A percentile compares a stretch with the other conserved stretches of the same genome.
Conservation (phyloP, 352 stramenopile species). For the Achlya hypogyna region DNA sequence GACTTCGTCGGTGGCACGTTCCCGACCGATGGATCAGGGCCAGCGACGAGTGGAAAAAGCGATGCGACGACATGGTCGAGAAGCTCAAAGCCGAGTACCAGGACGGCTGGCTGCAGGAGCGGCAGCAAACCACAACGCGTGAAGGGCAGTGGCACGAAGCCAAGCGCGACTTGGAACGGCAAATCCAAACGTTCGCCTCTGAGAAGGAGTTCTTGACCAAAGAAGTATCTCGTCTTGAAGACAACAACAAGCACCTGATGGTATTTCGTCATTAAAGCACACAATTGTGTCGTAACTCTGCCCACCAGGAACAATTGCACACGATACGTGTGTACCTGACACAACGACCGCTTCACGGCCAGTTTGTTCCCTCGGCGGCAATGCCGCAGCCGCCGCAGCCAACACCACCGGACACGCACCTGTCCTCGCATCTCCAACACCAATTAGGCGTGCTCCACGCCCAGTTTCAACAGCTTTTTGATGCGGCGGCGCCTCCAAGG, state of each 20-base stretch:
- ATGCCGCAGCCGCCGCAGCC: not conserved
- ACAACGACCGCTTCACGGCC: slow-evolving; percentile 29
- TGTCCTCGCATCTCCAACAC: slow-evolving; percentile 35
- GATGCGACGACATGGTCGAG: slow-evolving; percentile 18
- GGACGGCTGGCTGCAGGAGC: slow-evolving; percentile 13
- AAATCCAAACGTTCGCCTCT: slow-evolving; percentile 30
- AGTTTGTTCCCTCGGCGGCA: not conserved
- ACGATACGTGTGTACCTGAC: slow-evolving; percentile 49
- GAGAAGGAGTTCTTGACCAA: slow-evolving; percentile 44
- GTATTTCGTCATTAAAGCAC: not conserved
- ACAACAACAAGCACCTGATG: slow-evolving; percentile 51
- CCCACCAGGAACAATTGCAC: slow-evolving; percentile 35
- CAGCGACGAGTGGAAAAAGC: slow-evolving; percentile 16
- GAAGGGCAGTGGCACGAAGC: slow-evolving; percentile 22
- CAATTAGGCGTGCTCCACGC: slow-evolving; percentile 42
- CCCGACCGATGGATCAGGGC: not conserved
- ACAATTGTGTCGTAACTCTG: not conserved
- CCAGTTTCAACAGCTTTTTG: slow-evolving; percentile 53
- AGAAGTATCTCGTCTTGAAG: slow-evolving; percentile 40
- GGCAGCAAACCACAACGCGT: slow-evolving; percentile 1
- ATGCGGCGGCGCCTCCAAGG: slow-evolving; percentile 25
- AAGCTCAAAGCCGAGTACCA: slow-evolving; percentile 19
- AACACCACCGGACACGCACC: slow-evolving; percentile 25
- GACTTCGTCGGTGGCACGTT: not conserved
- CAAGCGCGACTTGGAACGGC: slow-evolving; percentile 29